A percentile compares a stretch with the other conserved stretches of the same genome.
These are phyloP conservation scores for Eucalyptus microcorys DNA, from an alignment of 345 rosid genomes.

Conservation along the genomic window DNA sequence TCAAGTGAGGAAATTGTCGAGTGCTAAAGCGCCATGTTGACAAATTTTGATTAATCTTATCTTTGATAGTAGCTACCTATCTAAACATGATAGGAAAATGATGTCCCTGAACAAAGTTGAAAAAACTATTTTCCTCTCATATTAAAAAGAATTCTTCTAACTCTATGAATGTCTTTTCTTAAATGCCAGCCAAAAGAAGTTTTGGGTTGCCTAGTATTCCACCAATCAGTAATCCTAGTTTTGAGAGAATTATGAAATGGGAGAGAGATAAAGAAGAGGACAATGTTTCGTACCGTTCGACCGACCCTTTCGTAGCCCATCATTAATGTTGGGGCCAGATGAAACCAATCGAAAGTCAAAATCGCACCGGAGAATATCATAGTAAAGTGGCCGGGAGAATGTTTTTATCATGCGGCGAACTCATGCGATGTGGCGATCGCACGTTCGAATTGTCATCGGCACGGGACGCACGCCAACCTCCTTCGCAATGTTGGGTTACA, in stretches of 20 bases:
- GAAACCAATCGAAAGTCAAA: not conserved
- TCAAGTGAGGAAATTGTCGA: not conserved
- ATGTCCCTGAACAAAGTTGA: not conserved
- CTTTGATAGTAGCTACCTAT: not conserved
- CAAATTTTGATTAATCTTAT: not conserved
- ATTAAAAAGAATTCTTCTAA: not conserved
- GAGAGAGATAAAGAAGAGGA: not conserved
- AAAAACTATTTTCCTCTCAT: not conserved
- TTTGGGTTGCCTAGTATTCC: not conserved
- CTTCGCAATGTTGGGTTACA: not conserved
- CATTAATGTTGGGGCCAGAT: not conserved
- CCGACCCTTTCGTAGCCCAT: not conserved
- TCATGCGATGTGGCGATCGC: not conserved
- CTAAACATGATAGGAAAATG: not conserved
- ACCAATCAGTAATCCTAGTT: not conserved
- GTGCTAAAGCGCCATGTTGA: not conserved
- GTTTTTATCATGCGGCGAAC: not conserved
- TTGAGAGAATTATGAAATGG: not conserved
- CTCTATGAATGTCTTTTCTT: not conserved
- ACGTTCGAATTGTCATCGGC: fast-evolving
- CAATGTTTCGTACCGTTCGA: not conserved
- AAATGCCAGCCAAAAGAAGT: not conserved
- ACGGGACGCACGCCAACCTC: not conserved
- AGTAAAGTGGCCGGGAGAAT: not conserved
- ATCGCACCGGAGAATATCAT: not conserved